Evolutionary conservation across 345 rosid species (phyloP), one percentile per base, ranked within the genome.

Genomic region (Barbarea vulgaris): DNA sequence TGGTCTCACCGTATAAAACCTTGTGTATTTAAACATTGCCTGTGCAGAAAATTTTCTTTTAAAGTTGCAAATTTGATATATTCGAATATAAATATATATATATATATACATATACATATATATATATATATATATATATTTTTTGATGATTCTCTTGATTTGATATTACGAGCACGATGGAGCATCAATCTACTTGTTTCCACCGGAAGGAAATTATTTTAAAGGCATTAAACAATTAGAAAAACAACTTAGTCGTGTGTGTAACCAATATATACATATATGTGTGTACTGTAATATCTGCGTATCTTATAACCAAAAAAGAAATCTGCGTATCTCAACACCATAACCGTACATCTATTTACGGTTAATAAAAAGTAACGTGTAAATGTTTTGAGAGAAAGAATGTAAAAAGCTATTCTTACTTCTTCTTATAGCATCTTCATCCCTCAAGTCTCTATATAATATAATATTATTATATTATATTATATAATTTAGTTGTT

Each of bases 261-360:
- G 44, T 28, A 59, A 37, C 50, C 31, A 74, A 58, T 34, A 17
- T 47, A 7, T 47, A 12, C 14, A 59, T 19, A 17, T n/a, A 27
- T 12, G 18, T 52, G 19, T 21, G 28, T 25, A 37, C 13, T 46
- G 54, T 41, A 10, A 22, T 15, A 47, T 47, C 0, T 66, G 39
- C 18, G 25, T 12, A 42, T 56, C 61, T 25, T 7, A 31, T 6
- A 31, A 6, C 34, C 34, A 6, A 31, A 31, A 31, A 6, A 31
- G 7, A 31, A 31, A 25, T 25, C 28, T 25, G 28, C 44, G 44
- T 37, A n/a, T 11, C 42, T 37, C 42, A n/a, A n/a, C n/a, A n/a
- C n/a, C 15, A 58, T 57, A 9, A 57, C 73, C 68, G 27, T 59
- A 60, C 74, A 52, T 59, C 68, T 75, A n/a, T 33, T 31, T 22